Evolutionary conservation across 768 basidiomycete species (phyloP).

Genomic region (Rhizopogon rudus): DNA sequence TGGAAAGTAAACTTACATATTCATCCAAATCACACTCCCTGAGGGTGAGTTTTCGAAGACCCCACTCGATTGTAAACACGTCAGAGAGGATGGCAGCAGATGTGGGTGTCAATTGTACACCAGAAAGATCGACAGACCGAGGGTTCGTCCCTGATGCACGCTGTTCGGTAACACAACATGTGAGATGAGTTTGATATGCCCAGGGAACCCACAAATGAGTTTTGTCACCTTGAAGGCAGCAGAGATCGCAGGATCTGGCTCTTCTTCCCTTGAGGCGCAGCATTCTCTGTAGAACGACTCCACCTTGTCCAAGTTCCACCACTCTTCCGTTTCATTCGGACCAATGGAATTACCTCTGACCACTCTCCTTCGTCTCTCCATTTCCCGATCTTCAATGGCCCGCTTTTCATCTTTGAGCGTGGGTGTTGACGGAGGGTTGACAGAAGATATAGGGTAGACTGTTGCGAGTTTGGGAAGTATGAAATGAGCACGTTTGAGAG

Average conservation of each 20-base stretch:
- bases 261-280: conserved; percentile 72
- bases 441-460: conserved; percentile 84
- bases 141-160: conserved; percentile 52
- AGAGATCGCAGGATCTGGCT: conserved; percentile 60
- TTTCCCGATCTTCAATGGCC: conserved; percentile 72
- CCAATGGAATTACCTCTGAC: conserved; percentile 49
- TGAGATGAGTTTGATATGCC: not conserved
- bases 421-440: conserved; percentile 79
- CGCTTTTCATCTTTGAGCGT: conserved; percentile 77
- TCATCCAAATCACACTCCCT: conserved; percentile 88
- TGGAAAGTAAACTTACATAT: conserved; percentile 39
- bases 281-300: conserved; percentile 86
- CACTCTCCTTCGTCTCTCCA: conserved; percentile 60
- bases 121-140: conserved; percentile 74
- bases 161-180: conserved; percentile 24
- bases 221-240: conserved; percentile 60
- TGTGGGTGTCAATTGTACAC: conserved; percentile 65
- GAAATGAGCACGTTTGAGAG: conserved; percentile 87
- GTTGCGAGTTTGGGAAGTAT: conserved; percentile 82
- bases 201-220: not conserved
- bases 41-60: conserved; percentile 77
- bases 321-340: conserved; percentile 43
- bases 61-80: conserved; percentile 91
- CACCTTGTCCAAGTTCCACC: conserved; percentile 85
- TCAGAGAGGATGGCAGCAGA: conserved; percentile 83